Conservation (phyloP, 441 rosid genomes). For the Syzygium malaccense region DNA sequence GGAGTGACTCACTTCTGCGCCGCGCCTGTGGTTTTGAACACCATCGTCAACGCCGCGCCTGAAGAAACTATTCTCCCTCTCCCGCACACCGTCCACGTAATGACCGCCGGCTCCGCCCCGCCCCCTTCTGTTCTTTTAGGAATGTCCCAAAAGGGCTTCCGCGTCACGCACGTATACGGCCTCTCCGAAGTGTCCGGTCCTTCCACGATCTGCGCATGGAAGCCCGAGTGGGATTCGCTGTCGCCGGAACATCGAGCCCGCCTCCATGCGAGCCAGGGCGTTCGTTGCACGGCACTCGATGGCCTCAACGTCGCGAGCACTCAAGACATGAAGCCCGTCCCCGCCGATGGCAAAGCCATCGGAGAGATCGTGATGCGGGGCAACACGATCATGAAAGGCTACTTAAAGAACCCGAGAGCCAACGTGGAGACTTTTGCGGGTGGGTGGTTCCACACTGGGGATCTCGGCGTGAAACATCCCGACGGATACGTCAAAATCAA, state of each 20-base stretch:
- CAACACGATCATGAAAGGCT: slow-evolving; percentile 85
- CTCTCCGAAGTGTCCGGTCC: slow-evolving; percentile 93
- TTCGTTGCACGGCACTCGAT: slow-evolving; percentile 56
- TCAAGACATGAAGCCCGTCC: slow-evolving; percentile 53
- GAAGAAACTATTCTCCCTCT: slow-evolving; percentile 79
- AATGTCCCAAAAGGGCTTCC: slow-evolving; percentile 74
- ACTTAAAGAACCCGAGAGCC: slow-evolving; percentile 68
- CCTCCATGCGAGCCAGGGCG: slow-evolving; percentile 90
- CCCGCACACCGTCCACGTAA: slow-evolving; percentile 65
- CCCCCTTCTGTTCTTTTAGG: slow-evolving; percentile 66
- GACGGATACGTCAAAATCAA: slow-evolving; percentile 81
- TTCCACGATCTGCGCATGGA: slow-evolving; percentile 78
- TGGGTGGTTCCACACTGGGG: slow-evolving; percentile 86
- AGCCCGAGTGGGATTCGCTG: slow-evolving; percentile 81
- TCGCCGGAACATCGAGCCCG: slow-evolving; percentile 66
- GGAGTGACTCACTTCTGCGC: slow-evolving; percentile 79
- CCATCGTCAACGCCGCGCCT: slow-evolving; percentile 57
- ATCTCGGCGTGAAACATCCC: slow-evolving; percentile 80
- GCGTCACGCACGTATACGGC: slow-evolving; percentile 76
- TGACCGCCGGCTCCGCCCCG: slow-evolving; percentile 88
- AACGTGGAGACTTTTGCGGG: slow-evolving; percentile 67
- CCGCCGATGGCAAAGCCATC: slow-evolving; percentile 66
- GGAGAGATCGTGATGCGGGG: slow-evolving; percentile 90
- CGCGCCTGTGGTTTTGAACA: slow-evolving; percentile 81
- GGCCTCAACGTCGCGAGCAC: slow-evolving; percentile 59